Base-by-base conservation (phyloP, 1,139 yeast genomes). In the Candida sp. region DNA sequence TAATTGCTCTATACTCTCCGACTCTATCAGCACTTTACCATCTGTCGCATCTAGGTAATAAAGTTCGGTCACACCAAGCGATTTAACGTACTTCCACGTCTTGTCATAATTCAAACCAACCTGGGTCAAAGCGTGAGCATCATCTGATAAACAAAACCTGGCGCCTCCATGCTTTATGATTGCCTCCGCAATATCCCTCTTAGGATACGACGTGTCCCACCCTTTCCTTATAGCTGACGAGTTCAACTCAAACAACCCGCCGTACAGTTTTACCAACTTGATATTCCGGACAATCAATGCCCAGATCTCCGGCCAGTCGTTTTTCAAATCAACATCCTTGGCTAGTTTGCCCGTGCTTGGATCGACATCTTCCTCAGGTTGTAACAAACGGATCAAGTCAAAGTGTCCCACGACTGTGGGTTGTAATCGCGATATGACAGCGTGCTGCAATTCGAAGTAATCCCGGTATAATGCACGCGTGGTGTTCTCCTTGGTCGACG, bases 181-280 rank as follows among this genome's bases (percentile, higher is more conserved):
- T 0, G 83, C 77, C 9, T 72, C 60, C 4, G 86, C 81, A 11
- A 96, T 75, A 56, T 90, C 96, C 31, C 63, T 58, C 47, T 81
- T 74, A 0, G 99, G 99, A 60, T 94, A 94, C 0, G 99, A 96
- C 1, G 89, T 78, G 3, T 60, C 50, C 94, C 98, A 88, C 2
- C 96, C 96, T 67, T 94, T 94, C 43, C 99, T 75, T 8, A 94
- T 69, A 0, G 97, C 97, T 0, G 98, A 86, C 0, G 97, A 87
- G 62, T 93, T 94, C 48, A 94, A 71, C 66, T 94, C 99, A 51
- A 94, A 79, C 43, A 92, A 68, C 0, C 90, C 91, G 2, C 90
- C 93, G 55, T 85, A 84, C 0, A 75, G 64, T 4, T 75, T 72
- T 3, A 85, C 85, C 35, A 71, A 68, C 38, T 78, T 66, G 25